These are phyloP conservation scores for Fusarium denticulatum DNA, from an alignment of 2,329 filamentous ascomycete genomes.

Conservation along the genomic window DNA sequence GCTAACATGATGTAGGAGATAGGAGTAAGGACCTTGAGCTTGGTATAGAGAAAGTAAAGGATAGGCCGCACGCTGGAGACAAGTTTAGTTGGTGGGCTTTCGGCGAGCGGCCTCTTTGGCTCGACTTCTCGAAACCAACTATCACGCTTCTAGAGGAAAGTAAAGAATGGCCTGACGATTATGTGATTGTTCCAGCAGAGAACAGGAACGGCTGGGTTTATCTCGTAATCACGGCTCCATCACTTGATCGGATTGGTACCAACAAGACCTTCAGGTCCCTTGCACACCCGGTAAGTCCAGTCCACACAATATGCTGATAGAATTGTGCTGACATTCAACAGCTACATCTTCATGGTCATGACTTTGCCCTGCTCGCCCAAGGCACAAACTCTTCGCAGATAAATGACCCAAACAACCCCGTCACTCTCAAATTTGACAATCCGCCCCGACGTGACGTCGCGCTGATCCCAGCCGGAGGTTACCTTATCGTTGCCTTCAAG, in stretches of 20 bases:
- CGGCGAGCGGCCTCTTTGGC: slow-evolving; percentile 19
- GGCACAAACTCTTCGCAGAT: not conserved
- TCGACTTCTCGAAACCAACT: slow-evolving; percentile 21
- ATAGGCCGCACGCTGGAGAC: not conserved
- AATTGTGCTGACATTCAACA: not conserved
- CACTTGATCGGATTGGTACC: not conserved
- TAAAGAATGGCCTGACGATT: not conserved
- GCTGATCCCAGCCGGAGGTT: slow-evolving; percentile 10
- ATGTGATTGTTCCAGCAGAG: not conserved
- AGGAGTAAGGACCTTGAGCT: not conserved
- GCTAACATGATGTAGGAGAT: not conserved
- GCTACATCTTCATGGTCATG: slow-evolving; percentile 21
- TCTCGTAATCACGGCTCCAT: slow-evolving; percentile 13
- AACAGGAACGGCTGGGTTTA: slow-evolving; percentile 20
- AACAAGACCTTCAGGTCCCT: slow-evolving; percentile 1
- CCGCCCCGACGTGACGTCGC: slow-evolving; percentile 19
- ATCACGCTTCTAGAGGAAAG: not conserved
- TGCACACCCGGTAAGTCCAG: slow-evolving; percentile 7
- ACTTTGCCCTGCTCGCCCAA: slow-evolving; percentile 21
- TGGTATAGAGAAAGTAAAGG: not conserved
- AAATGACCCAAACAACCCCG: not conserved
- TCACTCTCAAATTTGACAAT: slow-evolving; percentile 14
- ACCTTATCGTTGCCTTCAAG: slow-evolving; percentile 16
- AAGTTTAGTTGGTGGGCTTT: slow-evolving; percentile 1
- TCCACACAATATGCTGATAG: not conserved